phyloP scores from a whole-genome alignment of 371 early-diverging fungal genomes.

The Mortierella sp. region DNA sequence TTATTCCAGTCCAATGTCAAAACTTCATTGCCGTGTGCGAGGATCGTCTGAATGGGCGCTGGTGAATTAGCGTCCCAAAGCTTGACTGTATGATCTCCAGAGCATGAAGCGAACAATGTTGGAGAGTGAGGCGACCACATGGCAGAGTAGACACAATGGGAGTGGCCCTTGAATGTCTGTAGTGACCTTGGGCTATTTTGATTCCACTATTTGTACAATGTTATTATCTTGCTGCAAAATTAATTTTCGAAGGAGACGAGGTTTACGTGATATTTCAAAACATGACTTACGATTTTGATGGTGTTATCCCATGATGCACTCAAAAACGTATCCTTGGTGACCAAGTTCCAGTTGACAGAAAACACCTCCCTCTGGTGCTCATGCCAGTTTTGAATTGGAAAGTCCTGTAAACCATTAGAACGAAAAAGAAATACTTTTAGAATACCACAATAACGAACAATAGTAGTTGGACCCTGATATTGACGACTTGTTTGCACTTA shows the following conservation, averaged over 20 bases:
- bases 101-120: constrained; percentile 85
- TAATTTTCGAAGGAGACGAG: too few relatives aligned
- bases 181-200: constrained; percentile 85
- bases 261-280: too few relatives aligned
- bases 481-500: constrained; percentile 52
- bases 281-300: constrained; percentile 84
- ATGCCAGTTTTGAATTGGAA: constrained; percentile 91
- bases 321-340: constrained; percentile 87
- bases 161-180: constrained; percentile 86
- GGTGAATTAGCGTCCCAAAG: constrained; percentile 89
- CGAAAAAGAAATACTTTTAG: not conserved
- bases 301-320: constrained; percentile 96
- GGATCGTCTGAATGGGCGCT: constrained; percentile 76
- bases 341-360: constrained; percentile 93
- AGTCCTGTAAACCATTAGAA: constrained; percentile 69
- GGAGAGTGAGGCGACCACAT: constrained; percentile 88
- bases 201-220: constrained; percentile 75
- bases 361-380: constrained; percentile 96
- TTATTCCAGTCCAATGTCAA: constrained; percentile 96
- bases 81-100: constrained; percentile 91
- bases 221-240: not conserved
- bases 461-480: not conserved
- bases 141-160: constrained; percentile 89
- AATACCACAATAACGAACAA: too few relatives aligned
- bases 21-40: constrained; percentile 90